Conservation (phyloP, 2,329 filamentous ascomycete genomes). For the Ambrosiella xylebori region DNA sequence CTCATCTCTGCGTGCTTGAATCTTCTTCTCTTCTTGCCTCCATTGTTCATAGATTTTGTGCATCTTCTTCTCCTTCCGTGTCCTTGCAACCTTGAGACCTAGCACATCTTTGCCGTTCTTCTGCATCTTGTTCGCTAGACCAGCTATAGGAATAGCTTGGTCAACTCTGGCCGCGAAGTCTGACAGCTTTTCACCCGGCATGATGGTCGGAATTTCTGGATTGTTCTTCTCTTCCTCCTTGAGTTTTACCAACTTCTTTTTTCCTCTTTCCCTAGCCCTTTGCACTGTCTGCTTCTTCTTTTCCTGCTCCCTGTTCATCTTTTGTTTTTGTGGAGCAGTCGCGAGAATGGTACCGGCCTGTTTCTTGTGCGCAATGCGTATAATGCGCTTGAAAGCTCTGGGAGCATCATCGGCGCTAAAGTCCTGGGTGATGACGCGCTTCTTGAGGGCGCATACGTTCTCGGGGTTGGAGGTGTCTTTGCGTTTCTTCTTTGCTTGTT, state of each 20-base stretch:
- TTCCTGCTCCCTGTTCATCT: conserved; percentile 5
- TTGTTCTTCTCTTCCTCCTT: conserved; percentile 16
- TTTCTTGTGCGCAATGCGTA: conserved; percentile 44
- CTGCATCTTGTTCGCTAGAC: conserved; percentile 45
- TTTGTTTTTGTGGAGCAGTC: conserved; percentile 15
- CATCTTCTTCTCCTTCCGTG: conserved; percentile 72
- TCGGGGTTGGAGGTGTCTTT: conserved; percentile 25
- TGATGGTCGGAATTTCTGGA: conserved; percentile 45
- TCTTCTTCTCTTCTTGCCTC: conserved; percentile 46
- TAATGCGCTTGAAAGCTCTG: conserved; percentile 69
- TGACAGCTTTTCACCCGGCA: conserved; percentile 65
- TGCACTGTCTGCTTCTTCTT: conserved; percentile 6
- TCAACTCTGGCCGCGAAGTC: conserved; percentile 75
- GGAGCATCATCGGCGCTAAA: conserved; percentile 60
- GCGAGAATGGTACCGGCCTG: conserved; percentile 8
- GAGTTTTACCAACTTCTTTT: conserved; percentile 22
- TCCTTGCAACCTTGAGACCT: conserved; percentile 50
- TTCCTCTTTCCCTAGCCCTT: conserved; percentile 21
- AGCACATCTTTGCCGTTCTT: conserved; percentile 45
- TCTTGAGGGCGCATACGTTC: conserved; percentile 18
- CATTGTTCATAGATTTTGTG: conserved; percentile 67
- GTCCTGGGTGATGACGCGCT: conserved; percentile 19
- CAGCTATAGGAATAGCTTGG: conserved; percentile 59
- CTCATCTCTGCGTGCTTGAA: conserved; percentile 47
- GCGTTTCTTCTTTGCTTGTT: conserved; percentile 18